Base-by-base conservation (phyloP, 768 basidiomycete species). In the Sarcodon aspratus region DNA sequence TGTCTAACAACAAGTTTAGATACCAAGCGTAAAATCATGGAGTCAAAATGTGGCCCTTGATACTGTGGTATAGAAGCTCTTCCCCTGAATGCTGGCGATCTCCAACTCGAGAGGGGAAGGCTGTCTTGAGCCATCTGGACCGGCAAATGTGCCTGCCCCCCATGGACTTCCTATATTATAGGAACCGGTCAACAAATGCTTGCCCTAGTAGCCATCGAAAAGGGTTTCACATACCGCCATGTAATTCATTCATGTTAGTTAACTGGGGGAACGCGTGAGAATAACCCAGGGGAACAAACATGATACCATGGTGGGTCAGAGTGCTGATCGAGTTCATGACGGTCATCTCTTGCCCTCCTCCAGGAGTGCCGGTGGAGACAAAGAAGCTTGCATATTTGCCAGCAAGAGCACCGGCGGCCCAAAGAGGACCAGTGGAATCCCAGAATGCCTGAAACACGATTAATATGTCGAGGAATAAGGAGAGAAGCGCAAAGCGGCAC, bases 301-400 rank as follows among this genome's bases (percentile, higher is more conserved):
- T 65, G 21, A 85, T 75, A 21, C 85, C 86, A 52, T 87, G 85
- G 62, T 92, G 87, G 12, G 70, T 62, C 50, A 90, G 59, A 45
- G 82, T 76, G 48, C 73, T 74, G 61, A 85, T 58, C 34, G 69
- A 60, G 50, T 56, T 73, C 42, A 79, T 55, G 46, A 69, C 70
- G 8, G 80, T 84, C 10, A 69, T 54, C 58, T 81, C 81, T 57
- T 91, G 88, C 17, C 90, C 90, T 49, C 89, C 88, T 46, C 88
- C 87, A 11, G 72, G 76, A 21, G 72, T 68, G 0, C 74, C 80
- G 1, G 84, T 81, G 13, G 82, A 82, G 50, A 87, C 78, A 69
- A 91, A 92, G 42, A 80, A 64, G 17, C 81, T 74, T 1, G 76
- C 89, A 57, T 82, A 82, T 63, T 93, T 94, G 57, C 88, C 89